Conservation (phyloP, 2,329 filamentous ascomycete species). For the Aspergillus sp. region DNA sequence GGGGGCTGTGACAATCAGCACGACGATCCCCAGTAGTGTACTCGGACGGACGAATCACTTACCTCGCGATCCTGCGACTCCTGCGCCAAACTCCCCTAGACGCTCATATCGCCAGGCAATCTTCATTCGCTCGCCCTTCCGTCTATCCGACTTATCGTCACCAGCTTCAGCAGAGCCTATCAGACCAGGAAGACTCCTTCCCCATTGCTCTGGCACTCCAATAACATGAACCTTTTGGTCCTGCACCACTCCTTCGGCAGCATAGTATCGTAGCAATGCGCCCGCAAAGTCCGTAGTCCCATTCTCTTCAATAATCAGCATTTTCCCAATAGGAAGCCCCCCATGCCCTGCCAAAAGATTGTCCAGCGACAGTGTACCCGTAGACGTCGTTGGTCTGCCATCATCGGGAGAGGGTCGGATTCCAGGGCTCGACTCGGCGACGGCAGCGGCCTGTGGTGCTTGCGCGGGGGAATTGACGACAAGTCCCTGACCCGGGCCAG, state of each 20-base stretch:
- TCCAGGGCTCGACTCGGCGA: conserved; percentile 39
- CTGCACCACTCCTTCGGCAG: conserved; percentile 86
- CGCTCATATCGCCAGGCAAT: conserved; percentile 97
- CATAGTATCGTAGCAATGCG: conserved; percentile 77
- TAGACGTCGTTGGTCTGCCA: conserved; percentile 81
- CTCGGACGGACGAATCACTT: conserved; percentile 23
- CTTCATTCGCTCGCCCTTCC: conserved; percentile 76
- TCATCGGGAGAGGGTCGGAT: conserved; percentile 82
- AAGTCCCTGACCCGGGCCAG: conserved; percentile 29
- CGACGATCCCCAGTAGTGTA: not conserved
- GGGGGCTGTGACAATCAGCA: conserved; percentile 21
- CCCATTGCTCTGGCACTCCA: conserved; percentile 73
- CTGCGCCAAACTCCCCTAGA: conserved; percentile 62
- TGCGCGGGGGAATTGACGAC: conserved; percentile 19
- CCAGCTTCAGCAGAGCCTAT: conserved; percentile 44
- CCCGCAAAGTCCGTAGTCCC: conserved; percentile 93
- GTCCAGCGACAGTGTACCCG: conserved; percentile 80
- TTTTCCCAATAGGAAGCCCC: conserved; percentile 74
- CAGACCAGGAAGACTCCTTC: conserved; percentile 72
- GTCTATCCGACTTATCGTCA: conserved; percentile 35
- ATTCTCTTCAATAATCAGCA: conserved; percentile 74
- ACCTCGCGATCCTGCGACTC: conserved; percentile 54
- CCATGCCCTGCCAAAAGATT: conserved; percentile 77
- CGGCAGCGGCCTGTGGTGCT: conserved; percentile 20
- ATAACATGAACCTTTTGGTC: conserved; percentile 83